These are phyloP conservation scores for Boletus bicolor DNA, from an alignment of 768 basidiomycete species.

Conservation along the genomic window DNA sequence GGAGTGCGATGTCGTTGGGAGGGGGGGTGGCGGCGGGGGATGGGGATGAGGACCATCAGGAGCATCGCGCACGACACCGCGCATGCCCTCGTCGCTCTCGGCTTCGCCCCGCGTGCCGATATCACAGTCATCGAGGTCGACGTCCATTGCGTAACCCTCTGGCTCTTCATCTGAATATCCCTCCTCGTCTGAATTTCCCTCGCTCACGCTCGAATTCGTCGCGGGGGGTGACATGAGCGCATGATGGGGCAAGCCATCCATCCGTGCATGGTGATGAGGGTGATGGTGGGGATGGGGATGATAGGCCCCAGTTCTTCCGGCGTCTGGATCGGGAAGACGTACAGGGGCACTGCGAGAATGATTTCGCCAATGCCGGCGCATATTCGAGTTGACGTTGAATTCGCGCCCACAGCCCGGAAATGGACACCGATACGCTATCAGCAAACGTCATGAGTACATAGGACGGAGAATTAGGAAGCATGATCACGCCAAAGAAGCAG, in stretches of 20 bases:
- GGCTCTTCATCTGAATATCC: conserved; percentile 25
- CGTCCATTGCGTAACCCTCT: conserved; percentile 24
- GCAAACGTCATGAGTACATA: conserved; percentile 14
- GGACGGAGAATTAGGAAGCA: neutral
- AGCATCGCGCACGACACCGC: neutral
- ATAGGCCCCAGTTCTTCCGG: conserved; percentile 11
- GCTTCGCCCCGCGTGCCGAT: neutral
- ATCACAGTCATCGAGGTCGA: conserved; percentile 17
- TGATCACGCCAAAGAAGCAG: neutral
- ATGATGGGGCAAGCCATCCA: conserved; percentile 8
- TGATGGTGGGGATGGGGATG: conserved; percentile 16
- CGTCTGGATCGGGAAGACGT: conserved; percentile 22
- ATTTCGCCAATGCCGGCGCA: conserved; percentile 76
- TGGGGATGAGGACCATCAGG: neutral
- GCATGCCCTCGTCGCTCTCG: conserved; percentile 15
- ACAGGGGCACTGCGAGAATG: conserved; percentile 39
- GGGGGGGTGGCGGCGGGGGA: conserved; percentile 3
- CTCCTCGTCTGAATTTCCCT: conserved; percentile 30
- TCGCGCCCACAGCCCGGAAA: conserved; percentile 71
- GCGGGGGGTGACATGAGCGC: conserved; percentile 30
- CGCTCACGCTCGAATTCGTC: conserved; percentile 29
- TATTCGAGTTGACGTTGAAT: conserved; percentile 84
- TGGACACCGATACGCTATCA: conserved; percentile 67
- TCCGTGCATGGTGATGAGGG: conserved; percentile 7
- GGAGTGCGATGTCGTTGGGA: neutral